Percentiles rank a stretch among this genome's conserved stretches.
Evolutionary conservation across 306 rosid species (phyloP).

Genomic region (Rosa chinensis): DNA sequence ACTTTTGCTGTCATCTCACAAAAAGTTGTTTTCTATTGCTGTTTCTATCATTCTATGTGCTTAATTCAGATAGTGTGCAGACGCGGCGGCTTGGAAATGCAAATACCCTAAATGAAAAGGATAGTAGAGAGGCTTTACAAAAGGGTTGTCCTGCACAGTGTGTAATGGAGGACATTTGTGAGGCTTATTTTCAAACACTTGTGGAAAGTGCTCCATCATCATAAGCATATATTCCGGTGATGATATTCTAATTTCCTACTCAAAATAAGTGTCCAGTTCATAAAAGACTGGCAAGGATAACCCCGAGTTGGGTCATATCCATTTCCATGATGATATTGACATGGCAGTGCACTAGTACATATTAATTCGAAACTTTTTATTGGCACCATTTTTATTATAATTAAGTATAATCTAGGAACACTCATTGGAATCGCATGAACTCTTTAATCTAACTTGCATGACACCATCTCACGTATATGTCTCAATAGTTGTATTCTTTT

Average conservation of each 20-base stretch:
- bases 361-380: not conserved
- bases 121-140: not conserved
- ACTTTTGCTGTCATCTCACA: not conserved
- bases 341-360: not conserved
- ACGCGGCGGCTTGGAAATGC: conserved; percentile 33
- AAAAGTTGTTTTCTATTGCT: not conserved
- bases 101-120: not conserved
- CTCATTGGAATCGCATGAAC: not conserved
- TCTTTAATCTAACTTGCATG: not conserved
- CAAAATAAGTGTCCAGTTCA: not conserved
- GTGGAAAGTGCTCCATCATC: not conserved
- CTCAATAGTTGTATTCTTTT: not conserved
- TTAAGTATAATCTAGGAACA: not conserved
- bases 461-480: not conserved
- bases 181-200: not conserved
- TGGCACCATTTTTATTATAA: not conserved
- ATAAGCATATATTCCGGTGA: conserved; percentile 9
- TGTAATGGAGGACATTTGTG: not conserved
- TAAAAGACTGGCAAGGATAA: not conserved
- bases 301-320: not conserved
- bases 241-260: not conserved
- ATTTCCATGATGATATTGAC: not conserved
- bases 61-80: not conserved
- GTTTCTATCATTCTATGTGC: not conserved
- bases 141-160: not conserved